These are phyloP conservation scores for Hyaloraphidium curvatum DNA, from an alignment of 192 early-diverging fungal genomes.

Conservation along the genomic window DNA sequence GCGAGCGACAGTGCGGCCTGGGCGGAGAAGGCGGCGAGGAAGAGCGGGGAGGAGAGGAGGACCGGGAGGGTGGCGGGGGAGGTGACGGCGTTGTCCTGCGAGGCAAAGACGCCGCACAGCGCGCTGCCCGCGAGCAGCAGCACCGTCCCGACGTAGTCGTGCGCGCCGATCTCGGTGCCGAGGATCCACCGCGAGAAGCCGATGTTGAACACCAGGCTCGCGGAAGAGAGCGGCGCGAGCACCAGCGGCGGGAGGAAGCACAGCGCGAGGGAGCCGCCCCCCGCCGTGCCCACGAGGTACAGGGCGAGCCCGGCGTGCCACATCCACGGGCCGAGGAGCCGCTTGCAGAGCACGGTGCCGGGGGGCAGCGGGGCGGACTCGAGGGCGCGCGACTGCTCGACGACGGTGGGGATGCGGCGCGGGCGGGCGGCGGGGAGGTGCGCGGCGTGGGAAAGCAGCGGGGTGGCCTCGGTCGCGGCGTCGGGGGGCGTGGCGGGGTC, in stretches of 20 bases:
- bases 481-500: too few species aligned
- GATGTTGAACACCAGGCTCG: neutral
- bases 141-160: neutral
- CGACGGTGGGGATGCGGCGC: too few species aligned
- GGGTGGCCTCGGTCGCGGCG: too few species aligned
- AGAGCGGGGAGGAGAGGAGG: neutral
- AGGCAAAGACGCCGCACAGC: neutral
- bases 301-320: too few species aligned
- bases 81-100: neutral
- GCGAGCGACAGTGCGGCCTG: neutral
- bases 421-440: too few species aligned
- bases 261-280: too few species aligned
- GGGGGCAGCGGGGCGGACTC: too few species aligned
- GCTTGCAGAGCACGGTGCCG: too few species aligned
- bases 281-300: too few species aligned
- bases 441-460: too few species aligned
- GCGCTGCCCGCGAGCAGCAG: neutral
- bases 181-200: neutral
- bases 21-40: neutral
- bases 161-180: neutral
- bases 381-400: too few species aligned
- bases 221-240: neutral
- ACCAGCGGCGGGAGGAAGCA: neutral
- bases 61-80: neutral
- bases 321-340: too few species aligned